These are phyloP conservation scores for Isatis tinctoria DNA, from an alignment of 345 rosid genomes.

Conservation along the genomic window DNA sequence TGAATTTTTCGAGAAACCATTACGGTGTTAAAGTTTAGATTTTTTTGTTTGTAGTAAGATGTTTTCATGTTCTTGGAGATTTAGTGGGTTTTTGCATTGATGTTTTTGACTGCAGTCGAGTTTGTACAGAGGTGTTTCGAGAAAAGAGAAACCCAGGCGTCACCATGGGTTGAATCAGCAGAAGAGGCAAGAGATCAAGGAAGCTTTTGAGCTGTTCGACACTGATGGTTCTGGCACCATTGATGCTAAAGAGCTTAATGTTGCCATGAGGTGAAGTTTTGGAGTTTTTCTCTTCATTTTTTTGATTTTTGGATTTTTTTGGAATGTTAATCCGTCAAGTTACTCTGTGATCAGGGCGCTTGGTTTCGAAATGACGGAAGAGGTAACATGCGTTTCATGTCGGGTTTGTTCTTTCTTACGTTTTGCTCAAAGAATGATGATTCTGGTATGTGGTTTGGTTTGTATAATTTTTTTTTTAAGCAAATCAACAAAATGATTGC, in stretches of 20 bases:
- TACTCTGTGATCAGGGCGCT: conserved; percentile 62
- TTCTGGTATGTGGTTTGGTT: neutral
- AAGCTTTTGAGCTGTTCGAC: conserved; percentile 93
- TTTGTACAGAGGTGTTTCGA: conserved; percentile 46
- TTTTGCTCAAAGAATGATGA: neutral
- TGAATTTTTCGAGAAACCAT: neutral
- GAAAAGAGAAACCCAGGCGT: conserved; percentile 71
- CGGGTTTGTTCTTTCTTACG: neutral
- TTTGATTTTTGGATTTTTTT: neutral
- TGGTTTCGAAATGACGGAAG: conserved; percentile 92
- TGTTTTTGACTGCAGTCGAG: conserved; percentile 35
- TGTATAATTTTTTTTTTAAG: neutral
- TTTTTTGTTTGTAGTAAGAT: neutral
- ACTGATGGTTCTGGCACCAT: conserved; percentile 96
- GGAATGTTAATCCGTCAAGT: neutral
- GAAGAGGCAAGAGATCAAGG: conserved; percentile 86
- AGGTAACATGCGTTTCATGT: conserved; percentile 44
- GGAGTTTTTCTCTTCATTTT: neutral
- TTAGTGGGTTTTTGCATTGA: neutral
- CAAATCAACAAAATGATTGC: conserved; percentile 73
- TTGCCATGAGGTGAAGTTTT: conserved; percentile 80
- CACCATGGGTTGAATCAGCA: conserved; percentile 64
- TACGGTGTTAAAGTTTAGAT: neutral
- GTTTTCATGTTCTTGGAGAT: neutral
- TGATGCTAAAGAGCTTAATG: conserved; percentile 95